Base-by-base conservation (phyloP, 1,284 basidiomycete genomes). In the Ceratobasidium sp. region DNA sequence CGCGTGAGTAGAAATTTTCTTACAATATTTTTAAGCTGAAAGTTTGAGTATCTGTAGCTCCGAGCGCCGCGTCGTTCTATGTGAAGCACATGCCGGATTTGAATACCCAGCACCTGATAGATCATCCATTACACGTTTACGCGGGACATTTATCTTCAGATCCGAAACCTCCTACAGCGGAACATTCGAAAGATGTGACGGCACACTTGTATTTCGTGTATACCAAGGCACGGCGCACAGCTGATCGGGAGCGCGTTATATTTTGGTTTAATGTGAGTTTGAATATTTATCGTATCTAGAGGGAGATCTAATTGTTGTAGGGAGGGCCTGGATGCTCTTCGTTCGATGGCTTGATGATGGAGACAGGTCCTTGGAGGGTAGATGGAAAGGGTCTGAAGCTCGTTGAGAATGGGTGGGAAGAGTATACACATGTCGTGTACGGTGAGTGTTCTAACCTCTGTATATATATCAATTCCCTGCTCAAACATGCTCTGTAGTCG, bases 331-430 rank as follows among this genome's bases (percentile, higher is more conserved):
- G 98, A 53, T 99, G 97, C 85, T 98, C 96, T 0, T 97, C 95
- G 2, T 98, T 99, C 84, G 97, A 99, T 83, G 97, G 97, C 5
- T 89, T 97, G 46, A 94, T 99, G 92, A 98, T 99, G 97, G 97
- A 99, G 83, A 89, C 97, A 26, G 97, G 97, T 0, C 97, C 97
- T 3, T 97, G 97, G 90, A 89, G 93, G 77, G 88, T 93, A 81
- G 93, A 95, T 85, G 92, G 91, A 6, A 87, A 93, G n/a, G 92
- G 93, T 18, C 89, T 98, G 78, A 90, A 91, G 80, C 90, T 92
- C 75, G 88, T 91, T 7, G 93, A 97, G 79, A 97, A 96, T 39
- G 97, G 97, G 6, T 99, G 97, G 97, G 97, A 99, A 85, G 98
- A 99, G 85, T 99, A 97, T 84, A 94, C 95, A n/a, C 97, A 95